Evolutionary conservation across 768 basidiomycete genomes (phyloP).

Genomic region (Suillus ampliporus): DNA sequence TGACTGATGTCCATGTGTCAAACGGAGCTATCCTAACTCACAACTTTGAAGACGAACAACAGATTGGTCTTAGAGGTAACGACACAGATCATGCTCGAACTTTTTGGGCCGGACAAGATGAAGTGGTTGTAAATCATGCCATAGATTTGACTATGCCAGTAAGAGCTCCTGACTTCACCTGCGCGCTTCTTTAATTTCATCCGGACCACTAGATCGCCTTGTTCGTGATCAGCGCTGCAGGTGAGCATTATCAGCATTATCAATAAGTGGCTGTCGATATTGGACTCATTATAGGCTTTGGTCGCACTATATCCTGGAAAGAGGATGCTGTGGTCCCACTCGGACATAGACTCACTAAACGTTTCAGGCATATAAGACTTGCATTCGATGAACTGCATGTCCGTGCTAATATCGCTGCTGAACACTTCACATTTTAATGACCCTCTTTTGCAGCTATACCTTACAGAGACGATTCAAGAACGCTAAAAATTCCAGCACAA

Average conservation of each 20-base stretch:
- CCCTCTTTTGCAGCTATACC: slow-evolving; percentile 41
- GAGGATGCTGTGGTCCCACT: slow-evolving; percentile 46
- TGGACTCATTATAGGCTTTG: slow-evolving; percentile 47
- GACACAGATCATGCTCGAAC: slow-evolving; percentile 46
- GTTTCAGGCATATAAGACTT: slow-evolving; percentile 34
- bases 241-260: slow-evolving; percentile 26
- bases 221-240: slow-evolving; percentile 60
- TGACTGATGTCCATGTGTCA: not conserved
- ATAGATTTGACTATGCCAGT: slow-evolving; percentile 62
- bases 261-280: too few relatives aligned
- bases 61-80: slow-evolving; percentile 55
- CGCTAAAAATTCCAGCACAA: slow-evolving; percentile 43
- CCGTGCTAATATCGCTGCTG: not conserved
- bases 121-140: slow-evolving; percentile 50
- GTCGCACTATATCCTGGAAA: slow-evolving; percentile 53
- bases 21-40: not conserved
- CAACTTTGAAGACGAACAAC: slow-evolving; percentile 25
- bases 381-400: slow-evolving; percentile 54
- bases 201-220: slow-evolving; percentile 50
- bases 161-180: slow-evolving; percentile 17
- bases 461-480: slow-evolving; percentile 58
- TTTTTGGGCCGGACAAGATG: slow-evolving; percentile 53
- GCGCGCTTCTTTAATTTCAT: slow-evolving; percentile 23
- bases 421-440: not conserved
- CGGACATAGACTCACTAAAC: slow-evolving; percentile 47